Conservation (phyloP, 139 green algal species). For the Pseudopediastrum boryanum region DNA sequence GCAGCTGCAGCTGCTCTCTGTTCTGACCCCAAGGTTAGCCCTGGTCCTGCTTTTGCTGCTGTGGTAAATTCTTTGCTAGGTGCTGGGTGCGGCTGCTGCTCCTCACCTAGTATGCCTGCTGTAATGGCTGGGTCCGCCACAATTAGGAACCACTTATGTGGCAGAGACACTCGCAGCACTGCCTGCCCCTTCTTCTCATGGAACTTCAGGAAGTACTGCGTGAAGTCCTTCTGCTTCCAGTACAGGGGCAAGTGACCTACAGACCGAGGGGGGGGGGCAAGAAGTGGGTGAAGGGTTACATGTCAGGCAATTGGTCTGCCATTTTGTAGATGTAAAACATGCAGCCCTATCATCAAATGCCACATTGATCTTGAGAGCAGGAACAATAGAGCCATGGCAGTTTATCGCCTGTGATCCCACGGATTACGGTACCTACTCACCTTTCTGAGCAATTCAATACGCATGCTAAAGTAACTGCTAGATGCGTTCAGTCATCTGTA, state of each 20-base stretch:
- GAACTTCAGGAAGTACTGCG: conserved; percentile 30
- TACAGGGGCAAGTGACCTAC: conserved; percentile 17
- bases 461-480: too few species aligned
- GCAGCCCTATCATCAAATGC: neutral
- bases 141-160: conserved; percentile 9
- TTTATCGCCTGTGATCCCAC: neutral
- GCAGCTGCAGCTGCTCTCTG: too few species aligned
- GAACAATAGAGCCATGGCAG: neutral
- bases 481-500: too few species aligned
- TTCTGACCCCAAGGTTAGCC: too few species aligned
- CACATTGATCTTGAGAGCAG: neutral
- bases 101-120: conserved; percentile 1
- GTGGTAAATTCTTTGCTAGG: too few species aligned
- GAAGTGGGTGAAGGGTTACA: neutral
- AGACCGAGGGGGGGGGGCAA: neutral
- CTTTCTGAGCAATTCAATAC: neutral
- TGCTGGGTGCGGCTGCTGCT: too few species aligned
- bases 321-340: neutral
- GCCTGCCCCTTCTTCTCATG: conserved; percentile 9
- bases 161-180: neutral
- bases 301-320: neutral
- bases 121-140: conserved; percentile 18
- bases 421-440: neutral
- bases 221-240: conserved; percentile 23
- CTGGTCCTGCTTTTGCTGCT: too few species aligned